Evolutionary conservation across 257 asterid genomes (phyloP).

Genomic region (Nicotiana otophora): DNA sequence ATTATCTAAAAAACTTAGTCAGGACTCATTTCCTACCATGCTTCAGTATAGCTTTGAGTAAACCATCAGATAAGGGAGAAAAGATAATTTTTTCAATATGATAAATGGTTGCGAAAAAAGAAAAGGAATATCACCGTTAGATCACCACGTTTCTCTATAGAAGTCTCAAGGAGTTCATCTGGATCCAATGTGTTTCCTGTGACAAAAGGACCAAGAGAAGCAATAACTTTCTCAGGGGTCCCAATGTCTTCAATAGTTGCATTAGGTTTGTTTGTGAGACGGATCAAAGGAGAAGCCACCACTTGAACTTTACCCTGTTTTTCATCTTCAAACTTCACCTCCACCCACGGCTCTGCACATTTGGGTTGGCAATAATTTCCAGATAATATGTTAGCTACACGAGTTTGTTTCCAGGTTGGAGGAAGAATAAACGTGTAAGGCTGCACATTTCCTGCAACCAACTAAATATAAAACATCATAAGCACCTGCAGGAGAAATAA

Average conservation of each 20-base stretch:
- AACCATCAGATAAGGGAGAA: not conserved
- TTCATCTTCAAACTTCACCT: slow-evolving; percentile 86
- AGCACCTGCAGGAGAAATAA: slow-evolving; percentile 32
- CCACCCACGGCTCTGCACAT: slow-evolving; percentile 98
- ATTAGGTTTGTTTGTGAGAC: slow-evolving; percentile 86
- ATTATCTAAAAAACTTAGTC: not conserved
- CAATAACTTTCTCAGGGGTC: slow-evolving; percentile 77
- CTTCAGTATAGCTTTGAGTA: not conserved
- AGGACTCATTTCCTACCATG: not conserved
- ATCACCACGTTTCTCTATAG: slow-evolving; percentile 75
- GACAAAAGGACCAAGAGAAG: slow-evolving; percentile 97
- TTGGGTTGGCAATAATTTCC: slow-evolving; percentile 99
- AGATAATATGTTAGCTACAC: slow-evolving; percentile 83
- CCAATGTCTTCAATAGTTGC: slow-evolving; percentile 95
- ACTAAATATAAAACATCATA: slow-evolving; percentile 75
- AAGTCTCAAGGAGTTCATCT: slow-evolving; percentile 72
- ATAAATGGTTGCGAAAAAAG: not conserved
- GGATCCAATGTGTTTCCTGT: slow-evolving; percentile 86
- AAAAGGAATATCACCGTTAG: slow-evolving; percentile 49
- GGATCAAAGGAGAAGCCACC: slow-evolving; percentile 86
- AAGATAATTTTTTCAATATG: not conserved
- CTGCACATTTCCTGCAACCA: slow-evolving; percentile 94
- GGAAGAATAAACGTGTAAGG: slow-evolving; percentile 92
- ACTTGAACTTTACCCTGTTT: slow-evolving; percentile 87
- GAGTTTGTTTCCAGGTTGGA: slow-evolving; percentile 86